Conservation (phyloP, 495 filamentous ascomycete genomes). For the Talaromyces ruber region DNA sequence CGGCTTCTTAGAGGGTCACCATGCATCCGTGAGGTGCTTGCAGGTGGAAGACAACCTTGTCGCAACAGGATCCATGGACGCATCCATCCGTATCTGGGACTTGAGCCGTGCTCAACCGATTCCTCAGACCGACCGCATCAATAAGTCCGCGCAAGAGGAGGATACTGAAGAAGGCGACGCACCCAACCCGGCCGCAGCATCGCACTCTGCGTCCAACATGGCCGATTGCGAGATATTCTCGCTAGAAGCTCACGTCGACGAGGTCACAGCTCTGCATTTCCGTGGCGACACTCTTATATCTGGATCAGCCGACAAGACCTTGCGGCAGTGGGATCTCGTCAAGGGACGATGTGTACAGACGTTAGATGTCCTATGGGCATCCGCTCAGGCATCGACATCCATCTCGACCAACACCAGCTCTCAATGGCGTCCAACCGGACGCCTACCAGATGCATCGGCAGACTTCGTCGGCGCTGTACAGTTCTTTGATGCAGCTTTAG, state of each 20-base stretch:
- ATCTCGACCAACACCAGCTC: conserved; percentile 47
- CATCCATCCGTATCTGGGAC: conserved; percentile 93
- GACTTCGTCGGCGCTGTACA: conserved; percentile 95
- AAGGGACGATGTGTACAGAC: conserved; percentile 96
- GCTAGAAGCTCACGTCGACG: conserved; percentile 82
- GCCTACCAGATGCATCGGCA: conserved; percentile 56
- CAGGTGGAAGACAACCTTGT: conserved; percentile 96
- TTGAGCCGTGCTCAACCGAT: conserved; percentile 58
- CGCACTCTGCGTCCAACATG: conserved; percentile 63
- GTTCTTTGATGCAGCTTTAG: conserved; percentile 92
- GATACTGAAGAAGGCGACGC: conserved; percentile 46
- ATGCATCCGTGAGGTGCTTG: conserved; percentile 84
- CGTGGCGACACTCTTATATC: conserved; percentile 82
- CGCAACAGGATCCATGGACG: conserved; percentile 92
- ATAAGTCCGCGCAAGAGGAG: conserved; percentile 53
- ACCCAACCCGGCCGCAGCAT: conserved; percentile 42
- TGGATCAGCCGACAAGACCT: conserved; percentile 92
- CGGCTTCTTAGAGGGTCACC: conserved; percentile 84
- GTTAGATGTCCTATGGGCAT: conserved; percentile 97
- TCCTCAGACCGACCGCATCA: conserved; percentile 50
- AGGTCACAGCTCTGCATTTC: conserved; percentile 92
- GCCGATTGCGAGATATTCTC: conserved; percentile 81
- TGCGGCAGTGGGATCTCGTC: conserved; percentile 94
- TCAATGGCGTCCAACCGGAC: conserved; percentile 49
- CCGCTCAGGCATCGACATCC: conserved; percentile 76